Conservation (phyloP, 75 land plant genomes). For the Picea glauca region DNA sequence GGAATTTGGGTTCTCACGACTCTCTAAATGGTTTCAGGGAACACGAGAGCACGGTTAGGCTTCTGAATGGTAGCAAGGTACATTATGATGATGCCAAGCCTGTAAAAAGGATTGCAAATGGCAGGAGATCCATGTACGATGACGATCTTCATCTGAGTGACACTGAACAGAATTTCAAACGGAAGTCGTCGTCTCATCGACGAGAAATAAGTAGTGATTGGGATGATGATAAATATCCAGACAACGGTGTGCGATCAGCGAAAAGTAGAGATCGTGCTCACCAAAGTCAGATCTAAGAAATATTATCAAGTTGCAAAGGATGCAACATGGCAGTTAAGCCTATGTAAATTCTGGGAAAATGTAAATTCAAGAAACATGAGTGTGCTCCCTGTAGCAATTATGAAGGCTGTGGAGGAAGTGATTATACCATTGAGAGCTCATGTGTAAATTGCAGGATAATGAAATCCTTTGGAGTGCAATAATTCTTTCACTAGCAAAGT, state of each 20-base stretch:
- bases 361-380: too few species aligned
- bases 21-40: constrained; percentile 11
- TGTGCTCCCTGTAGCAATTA: too few species aligned
- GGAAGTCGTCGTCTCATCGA: not conserved
- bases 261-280: too few species aligned
- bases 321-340: too few species aligned
- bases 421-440: too few species aligned
- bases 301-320: too few species aligned
- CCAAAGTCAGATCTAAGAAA: too few species aligned
- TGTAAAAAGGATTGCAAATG: constrained; percentile 7
- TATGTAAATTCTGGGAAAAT: too few species aligned
- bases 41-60: constrained; percentile 1
- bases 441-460: too few species aligned
- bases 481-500: too few species aligned
- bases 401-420: too few species aligned
- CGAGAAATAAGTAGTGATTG: not conserved
- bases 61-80: constrained; percentile 4
- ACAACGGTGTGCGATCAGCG: not conserved
- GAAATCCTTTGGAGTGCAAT: too few species aligned
- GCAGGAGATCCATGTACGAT: constrained; percentile 7
- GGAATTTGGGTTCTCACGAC: constrained; percentile 6
- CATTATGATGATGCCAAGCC: constrained; percentile 13
- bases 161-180: not conserved
- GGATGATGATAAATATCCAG: constrained; percentile 6
- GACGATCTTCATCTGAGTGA: constrained; percentile 7